These are phyloP conservation scores for Hypomyces rosellus DNA, from an alignment of 2,329 filamentous ascomycete species.

Conservation along the genomic window DNA sequence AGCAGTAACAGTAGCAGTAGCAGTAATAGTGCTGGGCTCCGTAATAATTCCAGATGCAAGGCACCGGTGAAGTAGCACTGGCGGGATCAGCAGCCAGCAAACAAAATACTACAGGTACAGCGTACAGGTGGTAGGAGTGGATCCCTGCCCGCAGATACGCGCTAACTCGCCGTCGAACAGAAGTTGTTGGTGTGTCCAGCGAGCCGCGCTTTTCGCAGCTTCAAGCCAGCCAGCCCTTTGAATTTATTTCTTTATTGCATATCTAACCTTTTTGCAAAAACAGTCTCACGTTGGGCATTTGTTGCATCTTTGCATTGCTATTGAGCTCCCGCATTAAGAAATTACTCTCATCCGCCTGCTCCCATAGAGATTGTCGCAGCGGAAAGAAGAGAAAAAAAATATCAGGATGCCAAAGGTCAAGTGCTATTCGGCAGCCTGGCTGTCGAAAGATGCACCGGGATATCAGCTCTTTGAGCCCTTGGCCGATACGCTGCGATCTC, in stretches of 20 bases:
- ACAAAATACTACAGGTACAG: no score
- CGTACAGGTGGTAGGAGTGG: slow-evolving; percentile 1
- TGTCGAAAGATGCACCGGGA: slow-evolving; percentile 70
- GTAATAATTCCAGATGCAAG: slow-evolving; percentile 7
- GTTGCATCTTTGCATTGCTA: no score
- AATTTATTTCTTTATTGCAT: background rate
- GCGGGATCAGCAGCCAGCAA: slow-evolving; percentile 5
- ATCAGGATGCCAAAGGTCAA: slow-evolving; percentile 74
- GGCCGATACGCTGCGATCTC: slow-evolving; percentile 31
- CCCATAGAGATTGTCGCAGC: background rate
- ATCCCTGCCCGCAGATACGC: slow-evolving; percentile 8
- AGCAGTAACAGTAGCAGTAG: no score
- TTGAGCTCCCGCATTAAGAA: no score
- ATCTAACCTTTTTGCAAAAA: no score
- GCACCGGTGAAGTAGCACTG: slow-evolving; percentile 6
- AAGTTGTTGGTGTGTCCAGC: slow-evolving; percentile 1
- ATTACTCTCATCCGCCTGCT: no score
- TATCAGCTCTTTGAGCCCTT: slow-evolving; percentile 65
- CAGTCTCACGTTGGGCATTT: no score
- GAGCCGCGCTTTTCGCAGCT: slow-evolving; percentile 13
- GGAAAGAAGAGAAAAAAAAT: background rate
- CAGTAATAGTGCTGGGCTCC: background rate
- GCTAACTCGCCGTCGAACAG: slow-evolving; percentile 5
- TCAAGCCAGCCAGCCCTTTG: slow-evolving; percentile 5
- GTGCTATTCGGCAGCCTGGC: slow-evolving; percentile 81